Base-by-base conservation (phyloP, 108 stramenopile species). In the Fragilariopsis cylindrus region DNA sequence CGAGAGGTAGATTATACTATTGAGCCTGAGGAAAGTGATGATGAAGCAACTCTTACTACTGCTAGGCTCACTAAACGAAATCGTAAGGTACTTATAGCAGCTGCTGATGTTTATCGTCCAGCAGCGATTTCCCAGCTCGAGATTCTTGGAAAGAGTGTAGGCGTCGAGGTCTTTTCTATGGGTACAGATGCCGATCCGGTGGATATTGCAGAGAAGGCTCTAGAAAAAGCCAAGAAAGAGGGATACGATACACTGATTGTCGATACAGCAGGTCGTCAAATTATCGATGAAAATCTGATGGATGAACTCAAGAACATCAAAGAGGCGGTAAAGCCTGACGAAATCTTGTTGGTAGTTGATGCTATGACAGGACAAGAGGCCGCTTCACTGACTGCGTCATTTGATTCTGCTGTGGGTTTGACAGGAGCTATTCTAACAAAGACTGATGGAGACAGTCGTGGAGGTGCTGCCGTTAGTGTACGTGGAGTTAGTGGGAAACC, bases 321-420 rank as follows among this genome's bases (percentile, higher is more conserved):
- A 82, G 75, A 86, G 57, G 74, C 83, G 54, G 90, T 95, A 4
- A 69, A 88, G 71, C 93, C 98, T 9, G 88, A 93, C 65, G 98
- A 98, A 81, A 96, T 95, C 40, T 84, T 98, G n/a, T 88, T 98
- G 16, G 96, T 98, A 13, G 96, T 98, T 7, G 98, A 98, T 79
- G 96, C 97, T 55, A 97, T 98, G 97, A 98, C 97, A 5, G 98
- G 98, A 47, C 98, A 98, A 76, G 98, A 96, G 64, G 98, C 98
- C 11, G 98, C 98, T 6, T 90, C 93, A 19, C 77, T 97, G 65
- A 97, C 98, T 21, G 93, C 94, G 40, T 84, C 93, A 3, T 97
- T 98, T 77, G 92, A 98, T 85, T 81, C 88, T 43, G 96, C 96
- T 60, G 91, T 97, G 4, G 95, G 96, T 44, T 85, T 98, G 19